Evolutionary conservation across 148 eudicot species (phyloP).

Genomic region (Polygonum aviculare): DNA sequence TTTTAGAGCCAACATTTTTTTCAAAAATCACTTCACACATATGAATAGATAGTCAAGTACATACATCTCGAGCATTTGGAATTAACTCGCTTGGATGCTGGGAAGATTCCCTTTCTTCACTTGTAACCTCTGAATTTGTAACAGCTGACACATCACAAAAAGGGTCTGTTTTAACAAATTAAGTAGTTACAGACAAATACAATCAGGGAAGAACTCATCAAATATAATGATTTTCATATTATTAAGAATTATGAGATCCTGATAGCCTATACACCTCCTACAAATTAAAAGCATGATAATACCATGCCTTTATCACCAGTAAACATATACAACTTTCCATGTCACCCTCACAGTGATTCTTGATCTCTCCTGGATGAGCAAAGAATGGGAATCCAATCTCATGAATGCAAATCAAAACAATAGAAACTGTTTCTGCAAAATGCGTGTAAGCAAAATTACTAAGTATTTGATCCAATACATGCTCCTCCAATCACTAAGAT

Average conservation of each 20-base stretch:
- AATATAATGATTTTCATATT: not conserved
- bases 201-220: not conserved
- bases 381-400: not conserved
- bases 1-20: not conserved
- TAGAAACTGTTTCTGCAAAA: not conserved
- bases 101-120: constrained; percentile 24
- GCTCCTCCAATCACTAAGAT: not conserved
- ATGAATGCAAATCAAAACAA: not conserved
- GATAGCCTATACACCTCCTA: not conserved
- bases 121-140: constrained; percentile 24
- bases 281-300: not conserved
- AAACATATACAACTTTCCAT: not conserved
- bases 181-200: not conserved
- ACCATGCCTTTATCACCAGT: not conserved
- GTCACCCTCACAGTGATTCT: not conserved
- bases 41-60: not conserved
- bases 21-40: not conserved
- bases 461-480: not conserved
- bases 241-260: not conserved
- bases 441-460: not conserved
- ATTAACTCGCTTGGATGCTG: constrained; percentile 36
- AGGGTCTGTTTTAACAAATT: not conserved
- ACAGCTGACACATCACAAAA: constrained; percentile 17
- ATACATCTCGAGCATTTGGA: constrained; percentile 54
- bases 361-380: not conserved